These are phyloP conservation scores for Bipolaris cookei DNA, from an alignment of 2,329 filamentous ascomycete genomes.

Conservation along the genomic window DNA sequence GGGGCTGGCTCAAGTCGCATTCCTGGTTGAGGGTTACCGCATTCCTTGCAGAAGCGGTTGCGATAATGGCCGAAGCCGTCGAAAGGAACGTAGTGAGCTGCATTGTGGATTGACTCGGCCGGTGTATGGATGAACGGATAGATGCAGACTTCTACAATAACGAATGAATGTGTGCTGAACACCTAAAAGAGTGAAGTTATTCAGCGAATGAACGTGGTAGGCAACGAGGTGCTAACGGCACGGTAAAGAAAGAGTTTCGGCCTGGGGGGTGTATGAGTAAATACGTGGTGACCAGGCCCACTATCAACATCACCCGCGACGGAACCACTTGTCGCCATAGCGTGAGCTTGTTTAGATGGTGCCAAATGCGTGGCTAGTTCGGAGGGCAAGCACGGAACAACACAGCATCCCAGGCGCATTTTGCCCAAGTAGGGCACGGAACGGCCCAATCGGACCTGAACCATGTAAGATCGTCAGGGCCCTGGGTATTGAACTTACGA, in stretches of 20 bases:
- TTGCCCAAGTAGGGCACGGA: slow-evolving; percentile 28
- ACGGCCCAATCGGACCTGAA: slow-evolving; percentile 37
- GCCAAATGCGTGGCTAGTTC: slow-evolving; percentile 43
- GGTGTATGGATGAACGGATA: slow-evolving; percentile 15
- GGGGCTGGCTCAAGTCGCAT: slow-evolving; percentile 21
- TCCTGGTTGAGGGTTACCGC: slow-evolving; percentile 26
- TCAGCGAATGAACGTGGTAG: slow-evolving; percentile 47
- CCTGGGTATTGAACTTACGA: slow-evolving; percentile 28
- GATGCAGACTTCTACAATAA: slow-evolving; percentile 30
- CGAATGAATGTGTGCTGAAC: slow-evolving; percentile 48
- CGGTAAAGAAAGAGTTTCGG: slow-evolving; percentile 32
- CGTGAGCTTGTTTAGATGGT: slow-evolving; percentile 40
- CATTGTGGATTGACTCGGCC: slow-evolving; percentile 37
- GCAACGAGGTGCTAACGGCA: slow-evolving; percentile 48
- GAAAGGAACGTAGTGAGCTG: slow-evolving; percentile 42
- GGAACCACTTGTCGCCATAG: slow-evolving; percentile 45
- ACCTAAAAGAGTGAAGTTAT: slow-evolving; percentile 52
- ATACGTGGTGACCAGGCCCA: slow-evolving; percentile 44
- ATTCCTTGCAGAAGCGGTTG: slow-evolving; percentile 33
- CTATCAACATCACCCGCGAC: slow-evolving; percentile 36
- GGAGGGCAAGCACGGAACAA: slow-evolving; percentile 36
- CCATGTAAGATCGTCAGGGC: slow-evolving; percentile 44
- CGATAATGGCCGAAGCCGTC: slow-evolving; percentile 40
- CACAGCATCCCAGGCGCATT: slow-evolving; percentile 28
- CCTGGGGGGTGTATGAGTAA: slow-evolving; percentile 46